These are phyloP conservation scores for Entelexis paramagnoliae DNA, from an alignment of 1,139 yeast genomes.

Conservation along the genomic window DNA sequence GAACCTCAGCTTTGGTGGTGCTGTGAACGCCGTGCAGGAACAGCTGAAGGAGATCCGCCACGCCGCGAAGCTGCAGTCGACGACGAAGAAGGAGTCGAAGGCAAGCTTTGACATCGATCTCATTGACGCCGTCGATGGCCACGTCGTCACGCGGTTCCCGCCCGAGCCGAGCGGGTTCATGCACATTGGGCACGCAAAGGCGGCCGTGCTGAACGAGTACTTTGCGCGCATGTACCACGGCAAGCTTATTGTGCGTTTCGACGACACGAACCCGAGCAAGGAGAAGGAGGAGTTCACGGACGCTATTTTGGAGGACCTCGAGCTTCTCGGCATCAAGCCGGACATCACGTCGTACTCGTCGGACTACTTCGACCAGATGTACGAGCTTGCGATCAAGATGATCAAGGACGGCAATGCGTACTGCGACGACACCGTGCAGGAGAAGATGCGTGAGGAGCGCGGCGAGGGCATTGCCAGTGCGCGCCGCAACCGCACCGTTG, in stretches of 20 bases:
- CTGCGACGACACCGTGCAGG: slow-evolving; percentile 91
- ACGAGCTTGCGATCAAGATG: slow-evolving; percentile 68
- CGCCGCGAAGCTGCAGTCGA: slow-evolving; percentile 47
- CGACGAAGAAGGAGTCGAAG: slow-evolving; percentile 40
- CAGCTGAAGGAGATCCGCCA: slow-evolving; percentile 67
- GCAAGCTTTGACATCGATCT: slow-evolving; percentile 91
- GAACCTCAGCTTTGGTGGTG: slow-evolving; percentile 56
- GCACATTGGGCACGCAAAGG: slow-evolving; percentile 96
- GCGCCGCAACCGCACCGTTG: slow-evolving; percentile 83
- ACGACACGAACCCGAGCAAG: slow-evolving; percentile 93
- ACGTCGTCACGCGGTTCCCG: slow-evolving; percentile 96
- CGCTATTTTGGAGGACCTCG: slow-evolving; percentile 80
- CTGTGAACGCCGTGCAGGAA: slow-evolving; percentile 57
- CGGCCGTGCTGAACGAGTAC: slow-evolving; percentile 88
- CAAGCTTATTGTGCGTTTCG: slow-evolving; percentile 87
- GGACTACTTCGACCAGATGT: slow-evolving; percentile 84
- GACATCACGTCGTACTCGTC: slow-evolving; percentile 81
- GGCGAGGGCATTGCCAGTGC: slow-evolving; percentile 88
- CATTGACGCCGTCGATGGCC: slow-evolving; percentile 79
- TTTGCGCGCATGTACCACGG: slow-evolving; percentile 92
- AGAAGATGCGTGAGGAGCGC: slow-evolving; percentile 94
- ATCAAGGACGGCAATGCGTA: slow-evolving; percentile 93
- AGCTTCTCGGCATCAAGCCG: slow-evolving; percentile 81
- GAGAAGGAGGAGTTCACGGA: slow-evolving; percentile 90
- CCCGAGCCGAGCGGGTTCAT: slow-evolving; percentile 89